Conservation (phyloP, 2,329 filamentous ascomycete species). For the Hypomyces rosellus region DNA sequence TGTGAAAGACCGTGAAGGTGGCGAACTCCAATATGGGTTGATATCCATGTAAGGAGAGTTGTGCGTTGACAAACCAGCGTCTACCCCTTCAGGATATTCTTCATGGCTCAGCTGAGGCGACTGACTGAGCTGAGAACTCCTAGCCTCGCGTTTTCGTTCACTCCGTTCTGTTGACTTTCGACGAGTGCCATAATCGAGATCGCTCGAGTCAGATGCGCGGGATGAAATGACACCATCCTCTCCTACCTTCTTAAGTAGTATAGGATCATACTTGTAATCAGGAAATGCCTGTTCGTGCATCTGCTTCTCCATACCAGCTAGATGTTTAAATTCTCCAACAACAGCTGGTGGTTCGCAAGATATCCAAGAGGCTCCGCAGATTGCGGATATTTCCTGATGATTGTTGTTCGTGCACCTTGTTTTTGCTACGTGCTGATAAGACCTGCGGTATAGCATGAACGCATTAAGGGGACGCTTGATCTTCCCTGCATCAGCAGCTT, state of each 20-base stretch:
- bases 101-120: not conserved
- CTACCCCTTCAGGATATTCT: not conserved
- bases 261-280: slow-evolving; percentile 88
- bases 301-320: slow-evolving; percentile 72
- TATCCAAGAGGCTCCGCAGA: slow-evolving; percentile 79
- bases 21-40: not conserved
- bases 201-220: slow-evolving; percentile 28
- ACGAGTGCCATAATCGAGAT: slow-evolving; percentile 32
- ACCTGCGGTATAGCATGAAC: slow-evolving; percentile 95
- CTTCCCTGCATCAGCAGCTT: slow-evolving; percentile 65
- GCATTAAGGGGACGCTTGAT: slow-evolving; percentile 94
- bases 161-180: not conserved
- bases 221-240: not conserved
- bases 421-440: slow-evolving; percentile 83
- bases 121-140: not conserved
- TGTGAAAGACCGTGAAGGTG: not conserved
- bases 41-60: not conserved
- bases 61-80: not conserved
- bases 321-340: slow-evolving; percentile 67
- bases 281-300: slow-evolving; percentile 85
- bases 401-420: slow-evolving; percentile 77
- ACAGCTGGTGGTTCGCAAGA: slow-evolving; percentile 68
- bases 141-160: not conserved
- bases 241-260: slow-evolving; percentile 48
- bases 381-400: slow-evolving; percentile 83